Base-by-base conservation (phyloP, 805 yeast species). In the Naumovozyma dairenensis region DNA sequence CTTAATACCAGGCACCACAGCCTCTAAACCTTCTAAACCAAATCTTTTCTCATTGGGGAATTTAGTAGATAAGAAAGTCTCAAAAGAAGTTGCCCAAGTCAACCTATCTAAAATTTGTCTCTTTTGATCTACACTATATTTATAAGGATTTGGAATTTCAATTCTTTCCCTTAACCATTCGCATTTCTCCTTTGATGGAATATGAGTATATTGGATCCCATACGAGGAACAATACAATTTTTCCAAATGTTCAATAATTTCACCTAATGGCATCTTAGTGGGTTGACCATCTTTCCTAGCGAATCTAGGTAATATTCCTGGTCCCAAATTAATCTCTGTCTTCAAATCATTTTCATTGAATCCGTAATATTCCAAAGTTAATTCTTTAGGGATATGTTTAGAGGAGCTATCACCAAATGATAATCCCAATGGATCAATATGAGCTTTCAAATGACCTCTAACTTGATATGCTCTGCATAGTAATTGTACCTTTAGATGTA, bases 31-130 rank as follows among this genome's bases (percentile, higher is more conserved):
- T 70, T 92, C 99, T 39, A 92, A 71, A 63, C 98, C 98, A 56
- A 92, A 92, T 66, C 99, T 82, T 69, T 92, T 92, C 61, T 87
- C 97, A 65, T 86, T 89, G 44, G 99, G 97, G 73, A 85, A 92
- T 66, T 92, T 92, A 38, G 95, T 78, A 31, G 96, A 75, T 53
- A 92, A 66, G 73, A 92, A 92, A 39, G 80, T 66, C 69, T 92
- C 99, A 55, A 92, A 92, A 32, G 86, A 78, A 42, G 94, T 77
- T 32, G 97, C 74, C 99, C 99, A 92, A 62, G 89, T 84, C 55
- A 92, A 67, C 59, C 99, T 78, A 64, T 92, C 99, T 53, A 92
- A 70, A 49, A 92, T 92, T 62, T 92, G 94, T 67, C 95, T 77
- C 70, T 89, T 92, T 67, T 89, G 83, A 60, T 92, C 97, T 27